Percentiles rank a stretch among this genome's conserved stretches.
Conservation (phyloP, 352 stramenopile species). For the Pythium aquatile region DNA sequence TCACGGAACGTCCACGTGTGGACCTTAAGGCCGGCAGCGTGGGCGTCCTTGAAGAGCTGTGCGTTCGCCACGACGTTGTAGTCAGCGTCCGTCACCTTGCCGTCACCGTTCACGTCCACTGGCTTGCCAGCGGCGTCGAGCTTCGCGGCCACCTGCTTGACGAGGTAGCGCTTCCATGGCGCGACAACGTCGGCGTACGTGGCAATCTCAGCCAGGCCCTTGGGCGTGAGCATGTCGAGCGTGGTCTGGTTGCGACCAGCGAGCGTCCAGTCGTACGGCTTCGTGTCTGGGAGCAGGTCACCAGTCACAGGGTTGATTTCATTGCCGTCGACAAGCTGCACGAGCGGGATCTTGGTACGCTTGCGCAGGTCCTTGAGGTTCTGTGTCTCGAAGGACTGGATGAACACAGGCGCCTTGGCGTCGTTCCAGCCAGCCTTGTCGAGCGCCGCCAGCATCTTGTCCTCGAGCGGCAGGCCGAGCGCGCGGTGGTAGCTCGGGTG, state of each 20-base stretch:
- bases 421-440: constrained; percentile 63
- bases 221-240: constrained; percentile 56
- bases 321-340: constrained; percentile 54
- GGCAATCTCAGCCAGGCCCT: constrained; percentile 53
- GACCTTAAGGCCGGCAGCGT: constrained; percentile 52
- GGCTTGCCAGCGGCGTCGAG: constrained; percentile 38
- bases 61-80: constrained; percentile 22
- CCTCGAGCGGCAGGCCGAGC: constrained; percentile 45
- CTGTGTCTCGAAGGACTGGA: constrained; percentile 66
- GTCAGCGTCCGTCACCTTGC: constrained; percentile 27
- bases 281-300: constrained; percentile 64
- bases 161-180: constrained; percentile 80
- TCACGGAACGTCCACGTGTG: constrained; percentile 73
- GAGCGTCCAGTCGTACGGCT: constrained; percentile 48
- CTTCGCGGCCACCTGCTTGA: constrained; percentile 47
- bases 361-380: constrained; percentile 67
- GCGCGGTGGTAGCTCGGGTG: constrained; percentile 64
- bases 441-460: constrained; percentile 71
- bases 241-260: constrained; percentile 31
- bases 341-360: constrained; percentile 66
- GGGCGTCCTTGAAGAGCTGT: constrained; percentile 56
- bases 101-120: constrained; percentile 22
- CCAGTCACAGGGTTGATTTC: constrained; percentile 71
- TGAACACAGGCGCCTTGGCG: constrained; percentile 57
- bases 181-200: constrained; percentile 69